phyloP scores from a whole-genome alignment of 2,329 filamentous ascomycete genomes.

The Beauveria rudraprayagi region DNA sequence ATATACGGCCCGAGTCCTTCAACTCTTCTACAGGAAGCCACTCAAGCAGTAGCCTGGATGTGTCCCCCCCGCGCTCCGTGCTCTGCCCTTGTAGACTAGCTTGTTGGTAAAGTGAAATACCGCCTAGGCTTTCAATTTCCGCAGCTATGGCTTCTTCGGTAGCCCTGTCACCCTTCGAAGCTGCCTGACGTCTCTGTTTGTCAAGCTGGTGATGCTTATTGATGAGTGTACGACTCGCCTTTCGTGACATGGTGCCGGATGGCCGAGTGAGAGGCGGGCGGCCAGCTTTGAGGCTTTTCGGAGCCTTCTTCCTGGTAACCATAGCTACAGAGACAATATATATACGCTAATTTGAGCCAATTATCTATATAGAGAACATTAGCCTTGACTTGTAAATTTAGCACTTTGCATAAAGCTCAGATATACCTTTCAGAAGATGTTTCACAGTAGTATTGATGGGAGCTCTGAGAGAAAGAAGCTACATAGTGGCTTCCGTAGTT shows the following conservation, averaged over 20 bases:
- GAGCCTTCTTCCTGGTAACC: constrained; percentile 37
- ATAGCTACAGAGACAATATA: constrained; percentile 23
- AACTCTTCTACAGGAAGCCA: constrained; percentile 41
- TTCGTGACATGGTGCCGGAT: constrained; percentile 53
- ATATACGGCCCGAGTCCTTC: constrained; percentile 18
- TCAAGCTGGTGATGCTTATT: constrained; percentile 58
- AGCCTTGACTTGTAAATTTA: background rate
- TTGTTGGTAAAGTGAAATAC: constrained; percentile 55
- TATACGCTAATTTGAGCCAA: too few relatives aligned
- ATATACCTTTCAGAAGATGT: background rate
- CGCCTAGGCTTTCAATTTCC: constrained; percentile 51
- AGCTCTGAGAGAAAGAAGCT: background rate
- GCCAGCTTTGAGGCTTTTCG: constrained; percentile 39
- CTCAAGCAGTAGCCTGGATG: constrained; percentile 54
- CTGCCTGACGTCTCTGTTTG: constrained; percentile 52
- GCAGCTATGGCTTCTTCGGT: constrained; percentile 38
- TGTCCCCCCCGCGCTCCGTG: constrained; percentile 58
- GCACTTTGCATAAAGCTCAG: background rate
- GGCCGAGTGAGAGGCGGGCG: constrained; percentile 49
- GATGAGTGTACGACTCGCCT: constrained; percentile 56
- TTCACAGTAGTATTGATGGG: background rate
- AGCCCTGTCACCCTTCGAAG: constrained; percentile 40
- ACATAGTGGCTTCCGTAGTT: background rate
- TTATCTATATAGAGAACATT: background rate
- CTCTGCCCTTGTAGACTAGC: constrained; percentile 63